Conservation (phyloP, 495 filamentous ascomycete species). For the Staphylotrichum longicolle region DNA sequence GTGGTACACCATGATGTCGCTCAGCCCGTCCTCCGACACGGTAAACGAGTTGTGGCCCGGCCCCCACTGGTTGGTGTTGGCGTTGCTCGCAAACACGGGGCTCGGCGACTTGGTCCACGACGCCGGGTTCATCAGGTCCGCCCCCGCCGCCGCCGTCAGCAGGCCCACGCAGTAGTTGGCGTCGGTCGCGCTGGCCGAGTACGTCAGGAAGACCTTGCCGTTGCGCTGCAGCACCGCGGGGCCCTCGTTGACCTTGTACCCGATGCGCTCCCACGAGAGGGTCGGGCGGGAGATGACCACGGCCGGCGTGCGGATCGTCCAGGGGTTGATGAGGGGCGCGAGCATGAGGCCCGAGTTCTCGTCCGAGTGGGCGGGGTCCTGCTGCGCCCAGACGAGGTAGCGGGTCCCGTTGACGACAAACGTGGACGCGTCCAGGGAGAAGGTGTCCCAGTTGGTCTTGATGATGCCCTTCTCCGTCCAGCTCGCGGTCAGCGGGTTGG, state of each 20-base stretch:
- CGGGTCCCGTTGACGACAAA: slow-evolving; percentile 31
- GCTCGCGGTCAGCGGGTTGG: slow-evolving; percentile 25
- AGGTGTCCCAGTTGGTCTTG: slow-evolving; percentile 35
- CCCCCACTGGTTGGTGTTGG: slow-evolving; percentile 51
- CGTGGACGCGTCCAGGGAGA: slow-evolving; percentile 29
- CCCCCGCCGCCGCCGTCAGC: slow-evolving; percentile 43
- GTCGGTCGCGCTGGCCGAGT: slow-evolving; percentile 45
- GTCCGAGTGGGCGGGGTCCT: slow-evolving; percentile 24
- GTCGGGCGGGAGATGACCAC: slow-evolving; percentile 46
- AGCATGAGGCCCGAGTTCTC: slow-evolving; percentile 29
- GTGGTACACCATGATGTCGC: slow-evolving; percentile 53
- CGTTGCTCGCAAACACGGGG: slow-evolving; percentile 33
- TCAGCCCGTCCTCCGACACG: slow-evolving; percentile 46
- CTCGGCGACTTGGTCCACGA: slow-evolving; percentile 45
- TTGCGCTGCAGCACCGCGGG: slow-evolving; percentile 42
- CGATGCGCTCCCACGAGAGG: slow-evolving; percentile 48
- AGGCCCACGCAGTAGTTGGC: slow-evolving; percentile 52
- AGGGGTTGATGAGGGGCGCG: slow-evolving; percentile 29
- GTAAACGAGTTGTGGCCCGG: slow-evolving; percentile 56
- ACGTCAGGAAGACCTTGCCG: slow-evolving; percentile 49
- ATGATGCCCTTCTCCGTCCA: slow-evolving; percentile 32
- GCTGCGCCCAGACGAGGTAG: slow-evolving; percentile 34
- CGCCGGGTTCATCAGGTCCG: slow-evolving; percentile 37
- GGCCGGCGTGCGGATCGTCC: slow-evolving; percentile 30
- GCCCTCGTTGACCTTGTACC: slow-evolving; percentile 56